A percentile compares a stretch with the other conserved stretches of the same genome.
phyloP scores from a whole-genome alignment of 108 stramenopile genomes.

The Chaetoceros muelleri region DNA sequence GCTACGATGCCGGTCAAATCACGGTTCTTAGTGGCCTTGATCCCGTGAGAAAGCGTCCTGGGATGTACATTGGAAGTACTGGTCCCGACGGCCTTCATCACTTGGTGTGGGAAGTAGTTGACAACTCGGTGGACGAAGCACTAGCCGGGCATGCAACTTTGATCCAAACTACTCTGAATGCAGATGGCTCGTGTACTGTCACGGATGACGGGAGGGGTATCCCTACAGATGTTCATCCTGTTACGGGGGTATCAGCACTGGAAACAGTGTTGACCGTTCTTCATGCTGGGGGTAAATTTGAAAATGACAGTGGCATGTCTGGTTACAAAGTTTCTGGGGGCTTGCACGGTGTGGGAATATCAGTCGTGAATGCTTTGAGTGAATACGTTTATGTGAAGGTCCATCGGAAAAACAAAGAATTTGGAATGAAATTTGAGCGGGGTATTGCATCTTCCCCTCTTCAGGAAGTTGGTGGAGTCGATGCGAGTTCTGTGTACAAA shows the following conservation, averaged over 20 bases:
- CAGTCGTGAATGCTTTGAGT: slow-evolving; percentile 91
- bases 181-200: slow-evolving; percentile 69
- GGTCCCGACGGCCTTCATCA: slow-evolving; percentile 92
- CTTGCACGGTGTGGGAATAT: slow-evolving; percentile 93
- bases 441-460: slow-evolving; percentile 55
- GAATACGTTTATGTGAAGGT: slow-evolving; percentile 71
- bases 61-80: slow-evolving; percentile 87
- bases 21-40: slow-evolving; percentile 92
- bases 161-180: slow-evolving; percentile 55
- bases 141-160: slow-evolving; percentile 83
- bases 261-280: slow-evolving; percentile 93
- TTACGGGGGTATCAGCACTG: slow-evolving; percentile 62
- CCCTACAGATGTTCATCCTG: slow-evolving; percentile 81
- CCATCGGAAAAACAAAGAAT: slow-evolving; percentile 36
- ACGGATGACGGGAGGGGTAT: slow-evolving; percentile 91
- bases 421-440: slow-evolving; percentile 62
- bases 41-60: slow-evolving; percentile 89
- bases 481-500: slow-evolving; percentile 9
- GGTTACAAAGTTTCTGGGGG: slow-evolving; percentile 93
- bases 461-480: slow-evolving; percentile 16
- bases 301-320: slow-evolving; percentile 59
- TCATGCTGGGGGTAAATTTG: slow-evolving; percentile 97
- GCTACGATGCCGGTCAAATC: slow-evolving; percentile 88
- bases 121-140: slow-evolving; percentile 93
- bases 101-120: slow-evolving; percentile 91